Evolutionary conservation across 2,329 filamentous ascomycete genomes (phyloP), one percentile per base, ranked within the genome.

Genomic region (Dactylella cylindrospora): DNA sequence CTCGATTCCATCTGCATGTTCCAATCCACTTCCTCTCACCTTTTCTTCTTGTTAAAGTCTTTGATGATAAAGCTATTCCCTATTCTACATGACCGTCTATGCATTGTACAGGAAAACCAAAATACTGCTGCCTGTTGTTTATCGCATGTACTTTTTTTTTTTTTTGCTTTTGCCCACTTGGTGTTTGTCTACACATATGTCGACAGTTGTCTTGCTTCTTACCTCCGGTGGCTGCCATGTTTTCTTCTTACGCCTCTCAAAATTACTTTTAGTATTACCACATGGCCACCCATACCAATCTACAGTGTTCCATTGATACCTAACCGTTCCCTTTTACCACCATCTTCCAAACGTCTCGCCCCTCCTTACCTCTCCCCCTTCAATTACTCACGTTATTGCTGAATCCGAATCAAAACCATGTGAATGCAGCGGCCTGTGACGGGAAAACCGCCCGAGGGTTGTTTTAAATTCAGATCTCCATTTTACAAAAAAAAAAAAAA

Each of bases 1-100:
- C n/a, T n/a, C n/a, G n/a, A n/a, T 40, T 38, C 13, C 43, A 39
- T 47, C 44, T 47, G 23, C 31, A 29, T 60, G 46, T 52, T 29
- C 31, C 43, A 36, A 23, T 49, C 23, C 19, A 4, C 40, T 52
- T 19, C 19, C 35, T 49, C 57, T 22, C 20, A 54, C 45, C 43
- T 38, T 62, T 62, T 61, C 55, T 61, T 53, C 40, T 62, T 62
- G 39, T 62, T 49, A 54, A 62, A 50, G 50, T 62, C 43, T 61
- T 47, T 50, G 47, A 26, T 61, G 36, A 23, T n/a, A 19, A 6
- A 3, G 13, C 15, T 23, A 23, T 40, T 23, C 15, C 26, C 36
- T 40, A 40, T 40, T 23, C 36, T 40, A 40, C 26, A 23, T 19
- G 26, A 40, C 40, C 38, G 43, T 54, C 26, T 25, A 52, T 54